Conservation (phyloP, 768 basidiomycete genomes). For the Suillus paluster region DNA sequence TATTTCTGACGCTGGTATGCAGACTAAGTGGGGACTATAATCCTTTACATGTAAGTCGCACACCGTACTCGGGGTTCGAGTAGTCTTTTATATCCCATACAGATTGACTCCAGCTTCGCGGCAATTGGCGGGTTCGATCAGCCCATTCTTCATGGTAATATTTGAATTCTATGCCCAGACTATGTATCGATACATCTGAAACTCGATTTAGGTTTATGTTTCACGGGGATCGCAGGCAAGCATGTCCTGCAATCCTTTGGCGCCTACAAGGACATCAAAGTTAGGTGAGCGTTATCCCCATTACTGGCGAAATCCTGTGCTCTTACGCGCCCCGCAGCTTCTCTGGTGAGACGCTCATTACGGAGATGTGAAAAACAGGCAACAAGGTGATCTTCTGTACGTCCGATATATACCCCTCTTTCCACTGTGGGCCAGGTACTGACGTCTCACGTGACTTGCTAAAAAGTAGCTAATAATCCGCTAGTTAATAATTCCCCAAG, state of each 20-base stretch:
- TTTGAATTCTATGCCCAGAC: constrained; percentile 1
- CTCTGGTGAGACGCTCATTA: constrained; percentile 91
- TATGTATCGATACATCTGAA: not conserved
- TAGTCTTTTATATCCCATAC: not conserved
- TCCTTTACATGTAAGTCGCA: constrained; percentile 75
- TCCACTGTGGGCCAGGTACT: not conserved
- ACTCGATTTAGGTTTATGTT: constrained; percentile 67
- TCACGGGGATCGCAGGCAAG: constrained; percentile 91
- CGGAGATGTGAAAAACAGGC: constrained; percentile 98
- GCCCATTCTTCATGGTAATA: constrained; percentile 77
- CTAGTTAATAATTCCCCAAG: too few species aligned
- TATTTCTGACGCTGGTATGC: constrained; percentile 6
- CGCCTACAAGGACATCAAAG: constrained; percentile 91
- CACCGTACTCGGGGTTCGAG: not conserved
- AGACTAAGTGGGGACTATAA: constrained; percentile 92
- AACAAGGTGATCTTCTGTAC: constrained; percentile 88
- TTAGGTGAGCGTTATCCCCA: constrained; percentile 56
- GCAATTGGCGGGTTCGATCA: constrained; percentile 93
- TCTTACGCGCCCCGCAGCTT: constrained; percentile 54
- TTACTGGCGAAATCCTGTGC: not conserved
- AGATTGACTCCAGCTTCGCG: constrained; percentile 94
- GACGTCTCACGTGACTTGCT: too few species aligned
- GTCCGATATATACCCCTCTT: constrained; percentile 36
- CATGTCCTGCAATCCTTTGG: constrained; percentile 91
- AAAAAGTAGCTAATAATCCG: too few species aligned